Evolutionary conservation across 2,329 filamentous ascomycete species (phyloP).

Genomic region (Ceratocystis cacaofunesta): DNA sequence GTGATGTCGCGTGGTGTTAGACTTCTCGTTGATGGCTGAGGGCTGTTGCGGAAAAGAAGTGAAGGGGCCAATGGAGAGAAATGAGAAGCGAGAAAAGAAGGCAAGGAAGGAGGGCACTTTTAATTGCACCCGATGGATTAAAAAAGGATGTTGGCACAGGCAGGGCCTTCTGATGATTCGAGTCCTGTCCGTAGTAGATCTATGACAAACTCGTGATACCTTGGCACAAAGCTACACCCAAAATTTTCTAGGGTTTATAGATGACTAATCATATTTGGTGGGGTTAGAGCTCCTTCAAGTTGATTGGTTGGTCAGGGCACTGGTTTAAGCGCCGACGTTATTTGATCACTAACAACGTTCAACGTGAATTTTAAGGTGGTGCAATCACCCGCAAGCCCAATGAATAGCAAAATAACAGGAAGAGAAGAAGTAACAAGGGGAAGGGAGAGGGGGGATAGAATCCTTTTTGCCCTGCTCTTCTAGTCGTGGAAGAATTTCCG

Average conservation of each 20-base stretch:
- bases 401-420: background rate
- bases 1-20: background rate
- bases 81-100: background rate
- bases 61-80: background rate
- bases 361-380: conserved; percentile 2
- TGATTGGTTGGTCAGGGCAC: conserved; percentile 14
- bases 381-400: conserved; percentile 8
- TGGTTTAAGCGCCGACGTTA: conserved; percentile 15
- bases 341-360: conserved; percentile 16
- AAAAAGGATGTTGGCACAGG: background rate
- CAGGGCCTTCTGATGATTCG: background rate
- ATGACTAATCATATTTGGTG: conserved; percentile 1
- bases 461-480: conserved; percentile 1
- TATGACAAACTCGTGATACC: conserved; percentile 8
- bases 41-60: background rate
- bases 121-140: background rate
- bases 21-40: background rate
- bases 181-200: background rate
- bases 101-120: background rate
- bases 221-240: background rate
- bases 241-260: conserved; percentile 5
- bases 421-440: background rate
- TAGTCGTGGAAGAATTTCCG: conserved; percentile 1
- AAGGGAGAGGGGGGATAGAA: conserved; percentile 4
- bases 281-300: background rate